Evolutionary conservation across 1,284 basidiomycete species (phyloP).

Genomic region (Moesziomyces sp.): DNA sequence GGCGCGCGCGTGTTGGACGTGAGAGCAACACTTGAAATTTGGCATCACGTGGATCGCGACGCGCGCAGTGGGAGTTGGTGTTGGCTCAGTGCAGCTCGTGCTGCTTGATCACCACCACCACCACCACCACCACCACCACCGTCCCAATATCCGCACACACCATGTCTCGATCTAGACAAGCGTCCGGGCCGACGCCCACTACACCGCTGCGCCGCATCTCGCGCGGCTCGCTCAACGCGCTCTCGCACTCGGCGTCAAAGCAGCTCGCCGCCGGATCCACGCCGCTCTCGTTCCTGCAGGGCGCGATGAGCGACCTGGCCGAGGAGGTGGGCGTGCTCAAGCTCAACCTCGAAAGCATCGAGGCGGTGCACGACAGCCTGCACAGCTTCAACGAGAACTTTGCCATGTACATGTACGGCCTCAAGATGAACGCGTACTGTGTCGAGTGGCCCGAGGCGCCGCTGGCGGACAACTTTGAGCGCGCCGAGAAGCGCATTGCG

Average conservation of each 20-base stretch:
- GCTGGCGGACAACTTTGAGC: constrained; percentile 54
- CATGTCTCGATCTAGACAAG: constrained; percentile 30
- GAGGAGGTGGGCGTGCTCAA: constrained; percentile 86
- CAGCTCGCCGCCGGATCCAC: constrained; percentile 68
- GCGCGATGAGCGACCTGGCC: constrained; percentile 82
- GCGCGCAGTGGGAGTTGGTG: too few species aligned
- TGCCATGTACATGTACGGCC: constrained; percentile 86
- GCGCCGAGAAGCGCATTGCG: constrained; percentile 50
- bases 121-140: neutral
- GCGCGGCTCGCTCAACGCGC: constrained; percentile 85
- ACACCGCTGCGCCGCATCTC: constrained; percentile 89
- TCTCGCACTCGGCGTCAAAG: constrained; percentile 73
- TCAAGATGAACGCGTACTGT: constrained; percentile 94
- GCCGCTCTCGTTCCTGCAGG: constrained; percentile 85
- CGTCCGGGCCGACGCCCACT: constrained; percentile 52
- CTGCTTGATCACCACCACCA: neutral
- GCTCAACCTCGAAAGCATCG: constrained; percentile 79
- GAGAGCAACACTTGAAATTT: too few species aligned
- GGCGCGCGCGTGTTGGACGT: too few species aligned
- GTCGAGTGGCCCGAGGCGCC: constrained; percentile 83
- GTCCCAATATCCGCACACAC: neutral
- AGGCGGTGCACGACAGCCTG: constrained; percentile 79
- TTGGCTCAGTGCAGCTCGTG: constrained; percentile 6
- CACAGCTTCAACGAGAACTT: constrained; percentile 91
- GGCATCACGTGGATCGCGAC: too few species aligned